Base-by-base conservation (phyloP, 495 filamentous ascomycete species). In the Hypoxylon subgilvum region DNA sequence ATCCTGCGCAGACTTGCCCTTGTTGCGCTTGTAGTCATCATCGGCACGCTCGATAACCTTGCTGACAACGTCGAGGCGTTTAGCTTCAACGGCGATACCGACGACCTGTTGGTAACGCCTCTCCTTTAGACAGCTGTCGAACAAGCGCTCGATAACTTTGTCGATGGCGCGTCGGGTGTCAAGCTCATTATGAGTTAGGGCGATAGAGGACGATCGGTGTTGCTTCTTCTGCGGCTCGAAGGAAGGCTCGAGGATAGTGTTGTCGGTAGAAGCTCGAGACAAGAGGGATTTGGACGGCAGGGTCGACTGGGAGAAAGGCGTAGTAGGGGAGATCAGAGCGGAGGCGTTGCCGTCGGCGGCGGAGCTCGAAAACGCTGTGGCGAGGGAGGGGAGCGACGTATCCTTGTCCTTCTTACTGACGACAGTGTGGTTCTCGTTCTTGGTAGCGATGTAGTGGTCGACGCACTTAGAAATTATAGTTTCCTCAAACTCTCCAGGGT, bases 381-480 rank as follows among this genome's bases (percentile, higher is more conserved):
- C 84, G 19, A 95, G 77, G 51, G 90, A 82, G 23, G 86, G 83
- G 4, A 87, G 76, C 13, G 83, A 78, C 39, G 84, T 73, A 42
- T 74, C 69, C 44, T 76, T 74, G 28, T 74, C 71, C 55, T 73
- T 64, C 45, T 69, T 64, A 41, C 75, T 71, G 21, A 78, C 69
- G 22, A 72, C 75, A 47, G 82, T 79, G 62, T 89, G 83, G 66
- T 86, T 86, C 65, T 83, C 79, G 34, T 86, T 85, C 45, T 89
- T 92, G 38, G 93, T 82, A 44, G 89, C 85, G 67, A 99, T 96
- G 72, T 97, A 99, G 47, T 96, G 94, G 72, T 99, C 95, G 65
- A 99, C 85, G 69, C 95, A 99, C 82, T 94, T 96, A 16, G 92
- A 89, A 69, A 97, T 92, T 69, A 99, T 97, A 22, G 95, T 99